Evolutionary conservation across 345 rosid genomes (phyloP), one percentile per base, ranked within the genome.

Genomic region (Populus alba): DNA sequence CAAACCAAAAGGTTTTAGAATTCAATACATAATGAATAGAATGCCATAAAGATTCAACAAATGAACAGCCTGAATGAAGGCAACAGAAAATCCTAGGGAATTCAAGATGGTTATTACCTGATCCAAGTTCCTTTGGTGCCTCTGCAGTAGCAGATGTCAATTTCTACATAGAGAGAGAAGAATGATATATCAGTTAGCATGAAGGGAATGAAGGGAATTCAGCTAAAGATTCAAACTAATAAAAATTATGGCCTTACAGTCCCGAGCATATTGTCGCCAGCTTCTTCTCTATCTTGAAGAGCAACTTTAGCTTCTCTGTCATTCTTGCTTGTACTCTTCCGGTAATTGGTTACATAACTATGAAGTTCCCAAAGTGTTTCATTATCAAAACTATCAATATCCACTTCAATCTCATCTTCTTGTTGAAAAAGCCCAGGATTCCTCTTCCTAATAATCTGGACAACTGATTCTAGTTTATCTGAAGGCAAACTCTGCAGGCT

Each of bases 331-430:
- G 78, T 71, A 83, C 83, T 80, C 55, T 79, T 90, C 74, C 82
- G 86, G 75, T 89, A 86, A 57, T 87, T 75, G 13, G 80, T 84
- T 37, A 94, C 90, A 73, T 87, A 88, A 65, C 86, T 84, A 82
- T 88, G 85, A 72, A 96, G 97, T 81, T 96, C 97, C 99, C 97
- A 96, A 75, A 94, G 92, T 15, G 97, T 96, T 77, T 90, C 87
- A 20, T 83, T 84, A 82, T 94, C 98, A 77, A 96, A 90, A 84
- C 83, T 85, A 70, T 92, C 98, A 71, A 96, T 91, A 75, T 96
- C 99, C 47, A 96, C 83, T 83, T 94, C 99, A 83, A 96, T 89
- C 86, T 94, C 99, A 83, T 92, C 97, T 23, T 94, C 97, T 78
- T 91, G 88, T 79, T 88, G 92, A 68, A 83, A 85, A 55, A 94